Evolutionary conservation across 2,329 filamentous ascomycete species (phyloP), one percentile per base, ranked within the genome.

Genomic region (Aspergillus thermomutatus): DNA sequence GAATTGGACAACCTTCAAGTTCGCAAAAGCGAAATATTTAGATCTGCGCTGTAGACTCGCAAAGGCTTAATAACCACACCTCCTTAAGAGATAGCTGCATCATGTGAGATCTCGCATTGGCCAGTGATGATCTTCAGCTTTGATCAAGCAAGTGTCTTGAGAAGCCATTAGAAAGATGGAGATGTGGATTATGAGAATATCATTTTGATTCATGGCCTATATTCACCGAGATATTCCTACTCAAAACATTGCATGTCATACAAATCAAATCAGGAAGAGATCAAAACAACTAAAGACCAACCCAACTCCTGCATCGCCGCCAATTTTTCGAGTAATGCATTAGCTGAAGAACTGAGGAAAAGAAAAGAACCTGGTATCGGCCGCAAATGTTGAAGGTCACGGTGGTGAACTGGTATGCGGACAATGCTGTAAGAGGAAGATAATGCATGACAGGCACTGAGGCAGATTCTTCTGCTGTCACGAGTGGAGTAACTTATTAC

Each of bases 401-500:
- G 11, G 21, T 10, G 21, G 41, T 27, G 31, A 46, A 50, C n/a
- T n/a, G 47, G 17, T 3, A 50, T 28, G 23, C 46, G 45, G 40
- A 37, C 48, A 11, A 47, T 27, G 23, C 25, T 5, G 31, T 43
- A 52, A 14, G 8, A 50, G 25, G 23, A 49, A 49, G 31, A 28
- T 49, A 11, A 48, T 27, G 17, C 19, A 23, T 26, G 53, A 40
- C 47, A 61, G 56, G 43, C 31, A 31, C 23, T 51, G 28, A 56
- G 27, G 11, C 43, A n/a, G 49, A 10, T 19, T 40, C 49, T 19
- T 37, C 55, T 19, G 31, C 51, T 26, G 27, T 76, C 62, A 79
- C 31, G 77, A 79, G 61, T 73, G 76, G 54, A 79, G 69, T 55
- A 79, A 53, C 66, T 79, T 79, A 66, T 79, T 99, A 72, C 94